Percentiles rank a stretch among this genome's conserved stretches.
Evolutionary conservation across 2,329 filamentous ascomycete genomes (phyloP).

Genomic region (Phaeomoniella chlamydospora): DNA sequence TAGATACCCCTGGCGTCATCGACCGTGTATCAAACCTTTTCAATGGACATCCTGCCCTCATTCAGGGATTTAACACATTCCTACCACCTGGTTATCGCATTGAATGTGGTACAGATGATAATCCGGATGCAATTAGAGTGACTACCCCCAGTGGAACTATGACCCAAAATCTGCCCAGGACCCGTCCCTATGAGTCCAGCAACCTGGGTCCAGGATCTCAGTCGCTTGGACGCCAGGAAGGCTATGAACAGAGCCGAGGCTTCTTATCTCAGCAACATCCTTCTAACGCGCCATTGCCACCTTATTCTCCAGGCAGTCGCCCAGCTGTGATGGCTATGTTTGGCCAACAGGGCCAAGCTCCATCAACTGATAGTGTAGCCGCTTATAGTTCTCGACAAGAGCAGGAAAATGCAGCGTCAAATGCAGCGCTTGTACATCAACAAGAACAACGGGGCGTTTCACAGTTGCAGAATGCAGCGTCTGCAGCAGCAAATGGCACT

Average conservation of each 20-base stretch:
- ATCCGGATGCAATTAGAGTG: constrained; percentile 90
- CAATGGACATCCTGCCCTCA: constrained; percentile 84
- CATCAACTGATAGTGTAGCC: constrained; percentile 11
- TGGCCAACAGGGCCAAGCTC: not conserved
- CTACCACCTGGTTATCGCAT: constrained; percentile 91
- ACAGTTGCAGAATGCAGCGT: constrained; percentile 51
- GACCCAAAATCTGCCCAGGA: constrained; percentile 40
- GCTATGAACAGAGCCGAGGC: constrained; percentile 8
- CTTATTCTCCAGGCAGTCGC: constrained; percentile 22
- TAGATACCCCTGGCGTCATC: constrained; percentile 95
- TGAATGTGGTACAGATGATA: constrained; percentile 84
- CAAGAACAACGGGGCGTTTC: constrained; percentile 53
- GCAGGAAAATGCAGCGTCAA: constrained; percentile 30
- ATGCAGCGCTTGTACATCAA: constrained; percentile 36
- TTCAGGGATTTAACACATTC: constrained; percentile 98
- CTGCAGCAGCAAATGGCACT: constrained; percentile 38
- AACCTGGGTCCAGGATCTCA: not conserved
- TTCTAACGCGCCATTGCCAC: constrained; percentile 25
- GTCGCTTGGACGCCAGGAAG: not conserved
- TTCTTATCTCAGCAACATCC: constrained; percentile 25
- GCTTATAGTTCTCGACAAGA: constrained; percentile 10
- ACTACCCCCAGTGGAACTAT: constrained; percentile 98
- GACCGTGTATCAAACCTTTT: constrained; percentile 92
- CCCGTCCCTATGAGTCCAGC: not conserved
- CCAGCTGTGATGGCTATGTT: not conserved